Base-by-base conservation (phyloP, 768 basidiomycete genomes). In the Trametes cinnabarina region DNA sequence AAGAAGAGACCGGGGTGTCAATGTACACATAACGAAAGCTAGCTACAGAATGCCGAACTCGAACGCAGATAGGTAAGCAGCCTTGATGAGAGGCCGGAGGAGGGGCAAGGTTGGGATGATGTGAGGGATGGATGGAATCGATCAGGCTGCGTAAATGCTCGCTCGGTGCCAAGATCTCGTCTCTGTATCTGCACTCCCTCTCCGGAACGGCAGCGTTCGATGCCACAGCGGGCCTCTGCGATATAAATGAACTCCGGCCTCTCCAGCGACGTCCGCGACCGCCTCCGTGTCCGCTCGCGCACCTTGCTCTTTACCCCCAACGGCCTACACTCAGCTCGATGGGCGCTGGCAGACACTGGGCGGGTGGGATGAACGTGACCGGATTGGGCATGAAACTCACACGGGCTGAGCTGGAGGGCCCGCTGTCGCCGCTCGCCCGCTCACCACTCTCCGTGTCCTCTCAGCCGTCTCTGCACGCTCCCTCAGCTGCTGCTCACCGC, bases 131-230 rank as follows among this genome's bases (percentile, higher is more conserved):
- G 62, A 57, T 60, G 63, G 57, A 63, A 64, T 64, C 63, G 63
- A 64, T 64, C 63, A 64, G 49, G 63, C 60, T 51, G 63, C 60
- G 63, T 64, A 49, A 64, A 58, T 61, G 60, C 52, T 58, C 35
- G 48, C 47, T 51, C 40, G 47, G 50, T 61, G 60, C 58, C 62
- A 63, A 59, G 62, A 57, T 60, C 58, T 57, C 37, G 20, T 42
- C 12, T 46, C 44, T 47, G 44, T 61, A 55, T 58, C 52, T 59
- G 14, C 40, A 52, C 42, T 23, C 30, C 30, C 30, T 32, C 30
- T 32, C 62, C 58, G 58, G 51, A 30, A 51, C 56, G 61, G 44
- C 49, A 57, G 51, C 44, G 58, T 60, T 60, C 58, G 49, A 42
- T 55, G 51, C 34, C 46, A 34, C 39, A 32, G 58, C 15, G 44